phyloP scores from a whole-genome alignment of 768 basidiomycete species.

The Hypholoma fasciculare region DNA sequence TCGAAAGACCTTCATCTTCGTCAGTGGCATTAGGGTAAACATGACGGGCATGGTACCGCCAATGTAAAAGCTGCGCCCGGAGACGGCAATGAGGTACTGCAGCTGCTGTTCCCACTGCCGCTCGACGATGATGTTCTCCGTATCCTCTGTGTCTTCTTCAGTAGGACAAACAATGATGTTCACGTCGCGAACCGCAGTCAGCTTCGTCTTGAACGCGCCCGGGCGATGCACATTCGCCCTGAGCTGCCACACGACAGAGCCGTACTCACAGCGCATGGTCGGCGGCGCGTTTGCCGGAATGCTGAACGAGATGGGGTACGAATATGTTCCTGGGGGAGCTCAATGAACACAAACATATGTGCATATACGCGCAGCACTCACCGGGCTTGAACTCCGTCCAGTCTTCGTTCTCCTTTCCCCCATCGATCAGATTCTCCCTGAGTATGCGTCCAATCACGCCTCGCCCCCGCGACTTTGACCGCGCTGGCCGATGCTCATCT shows the following conservation, averaged over 20 bases:
- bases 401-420: slow-evolving; percentile 1
- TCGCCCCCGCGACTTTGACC: slow-evolving; percentile 28
- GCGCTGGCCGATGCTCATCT: slow-evolving; percentile 3
- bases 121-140: slow-evolving; percentile 78
- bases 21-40: slow-evolving; percentile 79
- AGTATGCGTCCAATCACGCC: slow-evolving; percentile 40
- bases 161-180: slow-evolving; percentile 71
- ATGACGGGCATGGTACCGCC: slow-evolving; percentile 81
- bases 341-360: not conserved
- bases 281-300: slow-evolving; percentile 83
- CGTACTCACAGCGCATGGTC: slow-evolving; percentile 70
- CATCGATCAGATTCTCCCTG: slow-evolving; percentile 2
- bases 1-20: slow-evolving; percentile 80
- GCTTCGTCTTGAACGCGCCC: slow-evolving; percentile 74
- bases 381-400: slow-evolving; percentile 77
- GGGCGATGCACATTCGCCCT: slow-evolving; percentile 84
- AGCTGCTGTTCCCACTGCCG: slow-evolving; percentile 90
- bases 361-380: slow-evolving; percentile 25
- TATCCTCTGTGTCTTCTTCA: slow-evolving; percentile 86
- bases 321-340: slow-evolving; percentile 70
- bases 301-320: slow-evolving; percentile 90
- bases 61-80: slow-evolving; percentile 76
- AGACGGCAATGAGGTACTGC: slow-evolving; percentile 75
- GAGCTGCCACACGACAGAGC: slow-evolving; percentile 76
- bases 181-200: slow-evolving; percentile 72